Conservation (phyloP, 2,329 filamentous ascomycete genomes). For the Pestalotiopsis sp. region DNA sequence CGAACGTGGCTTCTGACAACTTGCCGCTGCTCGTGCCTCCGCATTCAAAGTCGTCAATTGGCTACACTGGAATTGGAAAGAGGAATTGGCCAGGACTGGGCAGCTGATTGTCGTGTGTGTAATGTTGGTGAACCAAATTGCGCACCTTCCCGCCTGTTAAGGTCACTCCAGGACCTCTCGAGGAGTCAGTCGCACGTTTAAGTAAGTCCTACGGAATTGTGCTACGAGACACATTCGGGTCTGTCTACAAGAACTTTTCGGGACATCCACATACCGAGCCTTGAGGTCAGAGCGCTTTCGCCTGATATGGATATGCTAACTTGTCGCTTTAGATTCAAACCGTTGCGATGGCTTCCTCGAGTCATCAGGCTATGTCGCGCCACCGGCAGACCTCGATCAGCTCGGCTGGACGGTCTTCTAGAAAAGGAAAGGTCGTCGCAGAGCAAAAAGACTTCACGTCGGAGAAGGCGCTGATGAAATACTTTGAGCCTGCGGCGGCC, state of each 20-base stretch:
- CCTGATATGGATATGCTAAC: conserved; percentile 25
- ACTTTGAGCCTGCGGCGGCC: conserved; percentile 86
- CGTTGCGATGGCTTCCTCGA: conserved; percentile 59
- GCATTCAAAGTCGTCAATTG: conserved; percentile 19
- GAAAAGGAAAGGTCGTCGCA: conserved; percentile 40
- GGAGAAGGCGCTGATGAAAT: conserved; percentile 50
- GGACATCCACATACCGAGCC: neutral
- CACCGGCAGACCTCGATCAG: conserved; percentile 63
- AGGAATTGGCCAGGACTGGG: conserved; percentile 37
- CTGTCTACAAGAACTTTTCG: conserved; percentile 17
- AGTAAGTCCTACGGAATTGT: conserved; percentile 26
- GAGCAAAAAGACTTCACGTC: conserved; percentile 57
- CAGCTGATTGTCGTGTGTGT: conserved; percentile 44
- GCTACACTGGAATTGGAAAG: conserved; percentile 28
- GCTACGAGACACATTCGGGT: conserved; percentile 11
- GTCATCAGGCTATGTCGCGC: conserved; percentile 51
- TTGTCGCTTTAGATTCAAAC: conserved; percentile 29
- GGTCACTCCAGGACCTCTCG: conserved; percentile 40
- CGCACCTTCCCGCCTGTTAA: conserved; percentile 42
- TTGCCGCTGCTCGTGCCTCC: conserved; percentile 24
- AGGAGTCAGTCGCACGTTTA: conserved; percentile 32
- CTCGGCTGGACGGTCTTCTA: conserved; percentile 56
- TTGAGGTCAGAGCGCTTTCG: neutral
- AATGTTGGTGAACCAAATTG: conserved; percentile 43
- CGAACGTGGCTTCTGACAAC: conserved; percentile 23